Base-by-base conservation (phyloP, 768 basidiomycete species). In the Psilocybe cubensis region DNA sequence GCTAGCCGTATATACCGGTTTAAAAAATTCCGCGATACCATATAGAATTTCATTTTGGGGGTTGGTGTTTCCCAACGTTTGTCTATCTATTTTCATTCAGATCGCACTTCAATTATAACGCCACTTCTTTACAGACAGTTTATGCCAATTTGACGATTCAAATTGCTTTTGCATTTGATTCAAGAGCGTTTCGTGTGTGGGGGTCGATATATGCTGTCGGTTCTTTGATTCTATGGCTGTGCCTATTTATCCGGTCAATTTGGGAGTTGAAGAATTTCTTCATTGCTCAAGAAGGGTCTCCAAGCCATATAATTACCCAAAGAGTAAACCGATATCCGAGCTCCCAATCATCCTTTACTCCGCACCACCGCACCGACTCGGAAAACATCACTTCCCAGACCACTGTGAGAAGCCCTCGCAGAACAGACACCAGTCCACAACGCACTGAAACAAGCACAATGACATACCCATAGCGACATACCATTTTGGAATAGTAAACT, bases 1-100 rank as follows among this genome's bases (percentile, higher is more conserved):
- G 6, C 71, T 88, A 29, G 83, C 77, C 10, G 63, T 88, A 1
- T 67, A 70, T 38, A 67, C 82, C 24, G 72, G 77, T 1, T 58
- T 82, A 0, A 73, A 79, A 14, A 74, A 72, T 42, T 66, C 68
- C 0, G 71, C 64, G 1, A 70, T 88, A 20, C 72, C 78, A 6
- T 91, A 89, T 69, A 76, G 74, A 54, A 66, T 87, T 17, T 73
- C 81, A 0, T 86, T 82, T 63, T 90, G 89, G 89, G 85, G 84
- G 7, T 68, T 87, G 38, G 83, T 89, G 59, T 90, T 90, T 66
- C 88, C 89, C 4, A 89, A 88, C 60, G 89, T 76, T 48, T 44
- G 67, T 68, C 25, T 24, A 29, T 24, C 38, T 31, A n/a, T 31
- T 6, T n/a, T 52, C 18, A 41, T 5, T 24, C 18, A 43, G 20